These are phyloP conservation scores for Aspergillus niger DNA, from an alignment of 2,329 filamentous ascomycete species.

Conservation along the genomic window DNA sequence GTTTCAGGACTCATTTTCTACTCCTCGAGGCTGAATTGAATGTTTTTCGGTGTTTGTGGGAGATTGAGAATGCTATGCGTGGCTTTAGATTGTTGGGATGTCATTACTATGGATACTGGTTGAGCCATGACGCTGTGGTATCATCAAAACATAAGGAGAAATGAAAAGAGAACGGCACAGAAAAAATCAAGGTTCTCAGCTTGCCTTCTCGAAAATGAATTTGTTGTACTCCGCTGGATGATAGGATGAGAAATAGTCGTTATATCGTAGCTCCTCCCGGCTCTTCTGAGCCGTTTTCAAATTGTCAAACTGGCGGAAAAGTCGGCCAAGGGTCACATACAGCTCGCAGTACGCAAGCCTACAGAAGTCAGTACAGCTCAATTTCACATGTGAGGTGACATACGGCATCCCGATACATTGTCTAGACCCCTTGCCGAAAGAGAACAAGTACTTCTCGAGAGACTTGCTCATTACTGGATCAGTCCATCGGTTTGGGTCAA, in stretches of 20 bases:
- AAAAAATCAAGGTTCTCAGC: neutral
- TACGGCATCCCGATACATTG: slow-evolving; percentile 40
- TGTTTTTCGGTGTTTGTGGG: no score
- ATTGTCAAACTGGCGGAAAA: slow-evolving; percentile 33
- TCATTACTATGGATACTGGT: neutral
- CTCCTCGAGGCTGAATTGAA: neutral
- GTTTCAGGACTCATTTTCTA: neutral
- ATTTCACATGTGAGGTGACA: slow-evolving; percentile 4
- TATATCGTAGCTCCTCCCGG: slow-evolving; percentile 29
- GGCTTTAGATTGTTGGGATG: neutral
- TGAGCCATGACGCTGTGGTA: neutral
- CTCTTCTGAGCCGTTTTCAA: slow-evolving; percentile 21
- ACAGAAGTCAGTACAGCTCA: neutral
- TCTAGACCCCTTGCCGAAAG: slow-evolving; percentile 40
- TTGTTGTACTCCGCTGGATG: slow-evolving; percentile 21
- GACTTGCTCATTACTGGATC: slow-evolving; percentile 16
- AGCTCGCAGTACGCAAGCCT: slow-evolving; percentile 40
- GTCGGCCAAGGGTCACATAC: slow-evolving; percentile 34
- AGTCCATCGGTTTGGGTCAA: slow-evolving; percentile 42
- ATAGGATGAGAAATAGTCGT: slow-evolving; percentile 35
- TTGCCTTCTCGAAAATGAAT: slow-evolving; percentile 22
- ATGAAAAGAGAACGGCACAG: neutral
- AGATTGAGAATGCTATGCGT: no score
- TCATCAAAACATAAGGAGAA: neutral
- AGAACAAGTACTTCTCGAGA: slow-evolving; percentile 37